A percentile compares a stretch with the other conserved stretches of the same genome.
These are phyloP conservation scores for Kregervanrija delftensis DNA, from an alignment of 805 yeast genomes.

Conservation along the genomic window DNA sequence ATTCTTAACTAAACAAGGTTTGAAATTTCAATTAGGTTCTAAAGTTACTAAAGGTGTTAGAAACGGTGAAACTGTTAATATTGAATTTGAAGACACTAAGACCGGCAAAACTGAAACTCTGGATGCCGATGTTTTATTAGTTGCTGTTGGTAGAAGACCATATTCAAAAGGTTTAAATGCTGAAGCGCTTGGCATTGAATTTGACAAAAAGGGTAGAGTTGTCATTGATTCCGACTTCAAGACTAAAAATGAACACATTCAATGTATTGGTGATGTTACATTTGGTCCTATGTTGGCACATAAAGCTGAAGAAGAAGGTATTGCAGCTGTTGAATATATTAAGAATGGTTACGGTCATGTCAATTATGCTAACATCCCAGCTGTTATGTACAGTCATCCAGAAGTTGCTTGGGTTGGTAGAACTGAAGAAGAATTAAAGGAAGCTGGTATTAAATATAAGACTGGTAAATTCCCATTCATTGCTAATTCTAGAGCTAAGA, in stretches of 20 bases:
- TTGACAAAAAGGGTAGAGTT: conserved; percentile 86
- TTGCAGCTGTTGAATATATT: conserved; percentile 95
- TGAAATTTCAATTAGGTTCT: conserved; percentile 86
- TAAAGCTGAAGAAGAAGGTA: conserved; percentile 99
- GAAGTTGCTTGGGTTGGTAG: conserved; percentile 99
- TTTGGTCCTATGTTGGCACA: conserved; percentile 99
- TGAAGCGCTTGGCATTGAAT: conserved; percentile 83
- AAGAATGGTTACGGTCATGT: conserved; percentile 95
- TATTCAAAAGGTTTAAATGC: conserved; percentile 84
- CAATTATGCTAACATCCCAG: conserved; percentile 94
- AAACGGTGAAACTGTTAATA: conserved; percentile 81
- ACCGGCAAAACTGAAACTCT: conserved; percentile 70
- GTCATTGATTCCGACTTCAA: conserved; percentile 92
- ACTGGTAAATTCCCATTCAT: conserved; percentile 97
- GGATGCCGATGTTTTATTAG: conserved; percentile 89
- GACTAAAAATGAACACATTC: conserved; percentile 87
- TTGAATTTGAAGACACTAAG: conserved; percentile 86
- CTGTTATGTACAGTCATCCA: conserved; percentile 99
- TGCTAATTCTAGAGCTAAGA: conserved; percentile 99
- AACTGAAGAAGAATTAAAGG: conserved; percentile 52
- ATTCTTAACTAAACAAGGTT: conserved; percentile 88
- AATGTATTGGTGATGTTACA: conserved; percentile 97
- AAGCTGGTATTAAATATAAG: conserved; percentile 84
- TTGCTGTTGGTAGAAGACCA: conserved; percentile 99
- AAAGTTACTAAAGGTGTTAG: conserved; percentile 84